Evolutionary conservation across 768 basidiomycete species (phyloP), one percentile per base, ranked within the genome.

Genomic region (Hygrophorus pudorinus): DNA sequence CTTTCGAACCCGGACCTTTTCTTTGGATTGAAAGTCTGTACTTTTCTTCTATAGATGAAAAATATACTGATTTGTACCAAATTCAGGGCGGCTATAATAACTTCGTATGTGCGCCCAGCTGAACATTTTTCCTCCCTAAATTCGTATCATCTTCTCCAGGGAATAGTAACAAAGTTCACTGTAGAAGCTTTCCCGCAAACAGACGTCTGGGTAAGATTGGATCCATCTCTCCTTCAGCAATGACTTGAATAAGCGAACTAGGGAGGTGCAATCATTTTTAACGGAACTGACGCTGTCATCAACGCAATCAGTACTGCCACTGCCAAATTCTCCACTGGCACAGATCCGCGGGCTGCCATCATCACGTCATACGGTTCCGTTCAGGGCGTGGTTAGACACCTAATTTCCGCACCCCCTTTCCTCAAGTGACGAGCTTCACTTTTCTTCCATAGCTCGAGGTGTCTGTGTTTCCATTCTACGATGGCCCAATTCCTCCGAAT

Each of bases 71-170:
- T 40, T 14, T 34, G 16, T 2, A 2, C n/a, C 30, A 20, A 17
- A 14, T 16, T 2, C 48, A 79, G 75, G 81, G 80, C 24, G 79
- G 79, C 9, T 55, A 66, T 49, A 80, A 82, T 49, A 82, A 82
- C 48, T 81, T 78, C 46, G 68, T 63, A 44, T 39, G 51, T 40
- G 17, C 9, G 16, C 35, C 20, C 11, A 32, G 28, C 9, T 1
- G 11, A 10, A 9, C 5, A 17, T 32, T n/a, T n/a, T n/a, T n/a
- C n/a, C 9, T 1, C 13, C 2, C 40, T 32, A 11, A 1, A 28
- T 2, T 27, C 45, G 12, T 28, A 3, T 38, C 3, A 17, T 35
- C 10, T 39, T 18, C 2, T 16, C 1, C 28, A 70, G 69, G 81
- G 80, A 1, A 73, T 81, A 28, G 75, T 81, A 2, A 81, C 79